Base-by-base conservation (phyloP, 441 rosid genomes). In the Kokia cookei region DNA sequence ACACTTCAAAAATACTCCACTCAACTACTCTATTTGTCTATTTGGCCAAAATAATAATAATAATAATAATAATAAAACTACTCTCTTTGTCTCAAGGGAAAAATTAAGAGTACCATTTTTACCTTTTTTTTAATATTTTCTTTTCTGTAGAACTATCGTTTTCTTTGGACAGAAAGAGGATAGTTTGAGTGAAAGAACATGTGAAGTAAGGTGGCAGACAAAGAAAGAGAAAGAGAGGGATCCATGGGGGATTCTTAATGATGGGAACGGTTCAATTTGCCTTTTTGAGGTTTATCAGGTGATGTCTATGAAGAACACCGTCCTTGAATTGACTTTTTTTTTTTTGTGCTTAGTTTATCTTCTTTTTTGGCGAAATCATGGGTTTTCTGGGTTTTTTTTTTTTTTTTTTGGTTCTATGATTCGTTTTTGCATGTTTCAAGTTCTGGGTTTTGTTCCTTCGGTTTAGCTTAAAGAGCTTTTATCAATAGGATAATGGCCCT, bases 121-220 rank as follows among this genome's bases (percentile, higher is more conserved):
- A 32, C 37, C 37, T 5, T 32, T 4, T 5, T 29, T 29, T 0
- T 32, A 32, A 32, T 5, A 32, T 32, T 32, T 32, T 32, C 37
- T 5, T 29, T 29, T 32, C 37, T 32, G 37, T 32, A 32, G 37
- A 5, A 71, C 84, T 65, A 75, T 83, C 85, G 75, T 82, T 88
- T 83, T 90, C 89, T 68, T 17, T 81, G 65, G 75, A 55, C 84
- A 85, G 72, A 81, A 83, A 51, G 75, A 58, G 72, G 60, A 19
- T 4, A 26, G 15, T n/a, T 5, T 42, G 19, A 57, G 84, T 77
- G 77, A 82, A 51, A 17, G 12, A 66, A 47, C 94, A 87, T 91
- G 97, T 89, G 93, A 91, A 92, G 90, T 86, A 53, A 84, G 89
- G 89, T 73, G 82, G 22, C 35, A 57, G 47, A 71, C 43, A 76